These are phyloP conservation scores for Trametes punicea DNA, from an alignment of 768 basidiomycete genomes.

Conservation along the genomic window DNA sequence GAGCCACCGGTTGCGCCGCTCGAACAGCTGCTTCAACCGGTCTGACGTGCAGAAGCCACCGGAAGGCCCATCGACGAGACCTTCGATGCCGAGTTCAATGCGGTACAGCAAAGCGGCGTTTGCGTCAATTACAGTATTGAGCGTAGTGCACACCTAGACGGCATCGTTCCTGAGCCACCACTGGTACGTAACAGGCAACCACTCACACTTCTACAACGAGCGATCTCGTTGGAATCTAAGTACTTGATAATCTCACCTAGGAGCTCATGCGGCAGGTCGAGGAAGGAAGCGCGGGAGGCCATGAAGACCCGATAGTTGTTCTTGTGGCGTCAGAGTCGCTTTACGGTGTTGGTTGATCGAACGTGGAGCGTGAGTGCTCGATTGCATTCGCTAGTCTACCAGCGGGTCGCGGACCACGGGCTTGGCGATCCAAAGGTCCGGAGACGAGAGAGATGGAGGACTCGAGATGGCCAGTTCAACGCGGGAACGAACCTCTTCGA, in stretches of 20 bases:
- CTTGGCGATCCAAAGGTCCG: no score
- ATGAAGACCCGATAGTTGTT: not conserved
- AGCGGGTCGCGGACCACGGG: no score
- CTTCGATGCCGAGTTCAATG: slow-evolving; percentile 31
- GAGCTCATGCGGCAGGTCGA: slow-evolving; percentile 22
- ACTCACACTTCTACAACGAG: slow-evolving; percentile 15
- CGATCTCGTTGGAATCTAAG: slow-evolving; percentile 14
- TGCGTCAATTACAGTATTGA: slow-evolving; percentile 20
- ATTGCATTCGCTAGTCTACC: no score
- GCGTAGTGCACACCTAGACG: slow-evolving; percentile 25
- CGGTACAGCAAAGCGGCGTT: slow-evolving; percentile 28
- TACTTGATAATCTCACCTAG: slow-evolving; percentile 16
- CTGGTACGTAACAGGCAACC: not conserved
- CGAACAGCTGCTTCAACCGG: slow-evolving; percentile 32
- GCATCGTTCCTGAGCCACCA: not conserved
- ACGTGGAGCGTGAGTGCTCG: not conserved
- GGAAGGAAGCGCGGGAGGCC: not conserved
- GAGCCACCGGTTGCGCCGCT: slow-evolving; percentile 37
- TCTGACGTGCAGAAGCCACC: slow-evolving; percentile 24
- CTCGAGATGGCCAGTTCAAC: no score
- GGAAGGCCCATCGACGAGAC: slow-evolving; percentile 21
- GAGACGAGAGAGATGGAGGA: no score
- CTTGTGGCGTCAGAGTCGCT: not conserved
- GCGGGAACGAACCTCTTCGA: no score
- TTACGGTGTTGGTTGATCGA: not conserved